A percentile compares a stretch with the other conserved stretches of the same genome.
Conservation (phyloP, 257 asterid genomes). For the Fraxinus cuspidata region DNA sequence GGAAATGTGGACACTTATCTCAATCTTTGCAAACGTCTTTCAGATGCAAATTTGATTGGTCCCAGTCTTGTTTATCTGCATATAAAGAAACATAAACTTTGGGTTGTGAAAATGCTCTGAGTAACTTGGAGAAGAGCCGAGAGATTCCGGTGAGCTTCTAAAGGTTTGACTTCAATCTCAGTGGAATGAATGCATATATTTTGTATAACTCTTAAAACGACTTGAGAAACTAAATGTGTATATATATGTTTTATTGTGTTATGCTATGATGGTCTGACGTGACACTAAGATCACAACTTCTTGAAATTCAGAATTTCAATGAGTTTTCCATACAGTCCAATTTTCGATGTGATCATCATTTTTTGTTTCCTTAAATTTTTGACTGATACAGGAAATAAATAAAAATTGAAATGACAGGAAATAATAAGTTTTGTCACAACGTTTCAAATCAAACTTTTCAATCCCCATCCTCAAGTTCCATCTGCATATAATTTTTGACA, state of each 20-base stretch:
- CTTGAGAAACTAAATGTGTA: not conserved
- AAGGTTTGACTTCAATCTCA: not conserved
- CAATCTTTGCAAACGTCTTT: slow-evolving; percentile 68
- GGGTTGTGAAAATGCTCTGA: slow-evolving; percentile 81
- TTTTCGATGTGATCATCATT: too few relatives aligned
- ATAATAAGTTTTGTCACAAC: too few relatives aligned
- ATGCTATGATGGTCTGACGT: not conserved
- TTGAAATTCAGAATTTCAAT: too few relatives aligned
- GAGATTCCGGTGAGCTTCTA: not conserved
- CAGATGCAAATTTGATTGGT: slow-evolving; percentile 73
- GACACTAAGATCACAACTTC: too few relatives aligned
- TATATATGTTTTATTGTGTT: not conserved
- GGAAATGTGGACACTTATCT: slow-evolving; percentile 66
- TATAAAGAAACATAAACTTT: slow-evolving; percentile 67
- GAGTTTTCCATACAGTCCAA: too few relatives aligned
- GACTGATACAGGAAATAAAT: too few relatives aligned
- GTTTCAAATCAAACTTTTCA: too few relatives aligned
- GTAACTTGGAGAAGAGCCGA: not conserved
- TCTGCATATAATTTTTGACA: too few relatives aligned
- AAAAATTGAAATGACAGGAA: not conserved
- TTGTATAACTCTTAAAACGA: not conserved
- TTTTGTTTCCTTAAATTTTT: too few relatives aligned
- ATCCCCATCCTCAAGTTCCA: too few relatives aligned
- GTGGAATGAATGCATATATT: not conserved
- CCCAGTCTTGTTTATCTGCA: slow-evolving; percentile 74